Percentiles rank a stretch among this genome's conserved stretches.
Evolutionary conservation across 805 yeast species (phyloP).

Genomic region (Barnettozyma botsteinii): DNA sequence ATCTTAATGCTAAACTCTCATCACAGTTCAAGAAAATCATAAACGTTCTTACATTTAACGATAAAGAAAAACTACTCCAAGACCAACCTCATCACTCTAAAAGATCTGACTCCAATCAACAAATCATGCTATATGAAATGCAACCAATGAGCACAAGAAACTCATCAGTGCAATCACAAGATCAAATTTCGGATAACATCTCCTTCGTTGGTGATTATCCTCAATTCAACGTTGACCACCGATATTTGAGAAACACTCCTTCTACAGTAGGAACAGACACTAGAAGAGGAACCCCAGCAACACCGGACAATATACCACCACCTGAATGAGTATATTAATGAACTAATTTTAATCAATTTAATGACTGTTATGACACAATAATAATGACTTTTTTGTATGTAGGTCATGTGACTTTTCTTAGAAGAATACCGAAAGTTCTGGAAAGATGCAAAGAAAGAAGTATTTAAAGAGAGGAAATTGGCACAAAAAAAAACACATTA

Average conservation of each 20-base stretch:
- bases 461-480: slow-evolving; percentile 3
- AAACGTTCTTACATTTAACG: background rate
- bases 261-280: slow-evolving; percentile 16
- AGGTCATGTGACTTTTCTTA: background rate
- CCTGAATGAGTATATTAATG: background rate
- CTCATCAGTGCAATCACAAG: slow-evolving; percentile 2
- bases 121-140: slow-evolving; percentile 6
- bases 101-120: too few relatives aligned
- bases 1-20: slow-evolving; percentile 3
- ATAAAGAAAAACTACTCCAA: background rate
- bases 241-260: slow-evolving; percentile 24
- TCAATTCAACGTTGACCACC: slow-evolving; percentile 23
- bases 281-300: slow-evolving; percentile 13
- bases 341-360: too few relatives aligned
- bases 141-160: slow-evolving; percentile 3
- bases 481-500: slow-evolving; percentile 3
- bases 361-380: too few relatives aligned
- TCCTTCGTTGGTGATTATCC: slow-evolving; percentile 24
- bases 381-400: too few relatives aligned
- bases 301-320: background rate
- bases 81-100: too few relatives aligned
- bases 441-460: slow-evolving; percentile 2
- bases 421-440: slow-evolving; percentile 6
- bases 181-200: slow-evolving; percentile 6
- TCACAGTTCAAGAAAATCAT: slow-evolving; percentile 1